A percentile compares a stretch with the other conserved stretches of the same genome.
phyloP scores from a whole-genome alignment of 192 early-diverging fungal genomes.

The Coemansia sp. region DNA sequence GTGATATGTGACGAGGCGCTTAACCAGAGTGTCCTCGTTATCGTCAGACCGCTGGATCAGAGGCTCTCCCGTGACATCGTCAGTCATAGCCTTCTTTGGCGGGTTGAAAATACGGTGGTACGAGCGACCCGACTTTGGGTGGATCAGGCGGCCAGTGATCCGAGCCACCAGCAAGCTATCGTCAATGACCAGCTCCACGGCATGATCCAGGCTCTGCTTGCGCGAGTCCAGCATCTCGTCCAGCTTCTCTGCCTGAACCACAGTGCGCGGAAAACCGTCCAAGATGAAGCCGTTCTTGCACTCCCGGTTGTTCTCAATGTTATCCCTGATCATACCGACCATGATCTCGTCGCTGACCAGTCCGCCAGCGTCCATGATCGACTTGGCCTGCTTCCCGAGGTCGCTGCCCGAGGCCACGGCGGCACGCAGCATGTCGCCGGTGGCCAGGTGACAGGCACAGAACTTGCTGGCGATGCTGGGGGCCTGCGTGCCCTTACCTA shows the following conservation, averaged over 20 bases:
- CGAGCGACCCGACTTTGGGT: slow-evolving; percentile 87
- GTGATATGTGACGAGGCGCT: slow-evolving; percentile 86
- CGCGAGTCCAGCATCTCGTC: slow-evolving; percentile 90
- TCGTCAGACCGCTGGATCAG: slow-evolving; percentile 97
- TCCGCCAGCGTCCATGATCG: slow-evolving; percentile 98
- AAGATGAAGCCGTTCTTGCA: slow-evolving; percentile 99
- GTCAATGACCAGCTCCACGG: slow-evolving; percentile 91
- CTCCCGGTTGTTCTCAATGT: slow-evolving; percentile 89
- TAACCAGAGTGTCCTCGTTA: slow-evolving; percentile 87
- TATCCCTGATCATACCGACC: slow-evolving; percentile 94
- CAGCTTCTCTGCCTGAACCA: slow-evolving; percentile 96
- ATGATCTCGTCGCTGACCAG: slow-evolving; percentile 98
- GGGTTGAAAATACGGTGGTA: slow-evolving; percentile 97
- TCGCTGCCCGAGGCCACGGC: slow-evolving; percentile 89
- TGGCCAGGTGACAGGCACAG: slow-evolving; percentile 97
- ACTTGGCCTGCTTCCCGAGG: slow-evolving; percentile 95
- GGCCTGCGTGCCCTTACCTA: slow-evolving; percentile 92
- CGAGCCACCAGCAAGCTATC: slow-evolving; percentile 90
- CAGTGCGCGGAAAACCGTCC: slow-evolving; percentile 98
- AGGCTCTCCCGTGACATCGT: slow-evolving; percentile 97
- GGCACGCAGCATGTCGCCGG: slow-evolving; percentile 98
- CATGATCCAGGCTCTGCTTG: slow-evolving; percentile 77
- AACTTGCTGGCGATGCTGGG: slow-evolving; percentile 93
- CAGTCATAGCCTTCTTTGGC: slow-evolving; percentile 84
- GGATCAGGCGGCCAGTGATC: slow-evolving; percentile 96